Percentiles rank a stretch among this genome's conserved stretches.
Evolutionary conservation across 345 rosid genomes (phyloP).

Genomic region (Excoecaria cochinchinensis): DNA sequence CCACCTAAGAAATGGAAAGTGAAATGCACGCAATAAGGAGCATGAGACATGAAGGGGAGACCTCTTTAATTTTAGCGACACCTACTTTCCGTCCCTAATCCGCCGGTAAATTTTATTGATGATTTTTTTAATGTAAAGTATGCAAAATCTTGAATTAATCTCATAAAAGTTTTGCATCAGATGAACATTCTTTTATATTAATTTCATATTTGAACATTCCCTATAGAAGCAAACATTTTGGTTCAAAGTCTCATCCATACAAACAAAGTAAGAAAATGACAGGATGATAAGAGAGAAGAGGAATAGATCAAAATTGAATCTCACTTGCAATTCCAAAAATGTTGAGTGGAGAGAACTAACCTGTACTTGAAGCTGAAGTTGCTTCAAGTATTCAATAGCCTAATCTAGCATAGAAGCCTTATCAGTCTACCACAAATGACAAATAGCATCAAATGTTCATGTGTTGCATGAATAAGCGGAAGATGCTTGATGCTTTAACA

Average conservation of each 20-base stretch:
- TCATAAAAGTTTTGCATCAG: not conserved
- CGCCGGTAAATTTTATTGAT: too few relatives aligned
- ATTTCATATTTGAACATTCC: too few relatives aligned
- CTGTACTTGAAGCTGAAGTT: slow-evolving; percentile 88
- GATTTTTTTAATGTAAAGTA: too few relatives aligned
- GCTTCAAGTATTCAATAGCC: slow-evolving; percentile 76
- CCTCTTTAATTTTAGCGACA: too few relatives aligned
- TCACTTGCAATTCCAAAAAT: not conserved
- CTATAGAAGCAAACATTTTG: not conserved
- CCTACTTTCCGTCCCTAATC: too few relatives aligned
- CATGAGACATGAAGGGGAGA: too few relatives aligned
- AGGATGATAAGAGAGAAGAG: not conserved
- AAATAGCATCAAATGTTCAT: slow-evolving; percentile 8
- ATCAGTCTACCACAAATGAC: slow-evolving; percentile 52
- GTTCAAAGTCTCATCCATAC: not conserved
- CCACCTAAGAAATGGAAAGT: too few relatives aligned
- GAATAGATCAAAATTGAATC: not conserved
- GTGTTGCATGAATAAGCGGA: too few relatives aligned
- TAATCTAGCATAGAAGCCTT: slow-evolving; percentile 91
- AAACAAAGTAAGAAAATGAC: not conserved
- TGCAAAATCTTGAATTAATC: too few relatives aligned
- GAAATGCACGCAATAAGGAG: too few relatives aligned
- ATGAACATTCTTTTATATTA: too few relatives aligned
- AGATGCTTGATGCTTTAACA: slow-evolving; percentile 43
- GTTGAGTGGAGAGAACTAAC: slow-evolving; percentile 24